Percentiles rank a stretch among this genome's conserved stretches.
Conservation (phyloP, 2,329 filamentous ascomycete genomes). For the Albophoma yamanashiensis region DNA sequence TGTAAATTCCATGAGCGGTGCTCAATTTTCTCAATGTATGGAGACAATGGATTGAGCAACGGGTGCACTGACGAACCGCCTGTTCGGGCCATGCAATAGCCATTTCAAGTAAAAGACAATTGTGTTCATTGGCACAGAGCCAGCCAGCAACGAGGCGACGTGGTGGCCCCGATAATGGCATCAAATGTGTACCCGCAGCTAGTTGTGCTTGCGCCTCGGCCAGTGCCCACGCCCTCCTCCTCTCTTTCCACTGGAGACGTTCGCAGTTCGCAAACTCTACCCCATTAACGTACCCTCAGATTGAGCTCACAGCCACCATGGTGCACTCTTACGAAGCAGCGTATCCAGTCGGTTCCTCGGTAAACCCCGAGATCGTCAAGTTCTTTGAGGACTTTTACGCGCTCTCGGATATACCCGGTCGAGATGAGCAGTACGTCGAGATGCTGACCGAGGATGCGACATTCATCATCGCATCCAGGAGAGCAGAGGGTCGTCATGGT, state of each 20-base stretch:
- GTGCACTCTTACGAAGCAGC: conserved; percentile 8
- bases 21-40: too few relatives aligned
- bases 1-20: too few relatives aligned
- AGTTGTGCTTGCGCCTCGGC: not conserved
- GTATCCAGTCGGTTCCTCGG: conserved; percentile 7
- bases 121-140: too few relatives aligned
- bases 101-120: too few relatives aligned
- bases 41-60: not conserved
- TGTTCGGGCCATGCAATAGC: too few relatives aligned
- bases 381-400: conserved; percentile 20
- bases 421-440: conserved; percentile 16
- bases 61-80: too few relatives aligned
- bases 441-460: conserved; percentile 17
- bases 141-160: too few relatives aligned
- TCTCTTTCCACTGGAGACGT: not conserved
- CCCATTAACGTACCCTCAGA: not conserved
- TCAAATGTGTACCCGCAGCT: not conserved
- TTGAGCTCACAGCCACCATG: not conserved
- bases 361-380: conserved; percentile 10
- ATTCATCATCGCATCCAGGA: conserved; percentile 18
- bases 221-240: not conserved
- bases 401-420: conserved; percentile 17
- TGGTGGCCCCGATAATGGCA: too few relatives aligned
- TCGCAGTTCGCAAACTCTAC: too few relatives aligned
- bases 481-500: conserved; percentile 13